A percentile compares a stretch with the other conserved stretches of the same genome.
Evolutionary conservation across 257 asterid species (phyloP).

Genomic region (Solanum ahanhuiri): DNA sequence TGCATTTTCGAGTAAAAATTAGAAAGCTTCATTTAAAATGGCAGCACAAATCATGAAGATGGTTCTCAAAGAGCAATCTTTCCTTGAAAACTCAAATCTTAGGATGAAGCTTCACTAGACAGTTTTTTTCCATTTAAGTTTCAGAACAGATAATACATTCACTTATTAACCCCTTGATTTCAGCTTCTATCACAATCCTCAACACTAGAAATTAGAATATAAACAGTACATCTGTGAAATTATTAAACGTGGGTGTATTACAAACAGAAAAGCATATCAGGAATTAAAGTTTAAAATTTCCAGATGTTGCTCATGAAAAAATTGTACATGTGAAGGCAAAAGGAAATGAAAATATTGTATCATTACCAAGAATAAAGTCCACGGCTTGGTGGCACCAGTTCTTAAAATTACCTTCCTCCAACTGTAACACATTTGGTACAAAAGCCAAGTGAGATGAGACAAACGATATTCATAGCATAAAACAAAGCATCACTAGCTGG

Average conservation of each 20-base stretch:
- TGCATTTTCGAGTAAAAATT: not conserved
- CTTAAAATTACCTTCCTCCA: constrained; percentile 47
- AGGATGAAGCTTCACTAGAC: not conserved
- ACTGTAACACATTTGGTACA: constrained; percentile 25
- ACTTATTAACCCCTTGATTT: not conserved
- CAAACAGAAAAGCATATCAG: not conserved
- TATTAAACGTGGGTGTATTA: not conserved
- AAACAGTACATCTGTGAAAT: not conserved
- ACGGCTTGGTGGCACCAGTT: constrained; percentile 88
- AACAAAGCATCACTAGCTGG: not conserved
- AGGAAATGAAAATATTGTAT: not conserved
- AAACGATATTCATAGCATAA: not conserved
- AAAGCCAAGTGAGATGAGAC: not conserved
- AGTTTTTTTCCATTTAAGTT: not conserved
- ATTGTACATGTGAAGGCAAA: not conserved
- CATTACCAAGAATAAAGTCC: constrained; percentile 76
- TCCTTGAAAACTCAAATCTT: not conserved
- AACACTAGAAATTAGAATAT: not conserved
- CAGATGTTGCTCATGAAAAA: not conserved
- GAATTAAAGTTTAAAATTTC: not conserved
- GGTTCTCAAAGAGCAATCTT: not conserved
- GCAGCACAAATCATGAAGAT: not conserved
- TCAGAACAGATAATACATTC: not conserved
- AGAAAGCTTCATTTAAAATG: not conserved
- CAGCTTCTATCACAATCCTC: not conserved